phyloP scores from a whole-genome alignment of 2,329 filamentous ascomycete species.

The Pleurostoma richardsiae region DNA sequence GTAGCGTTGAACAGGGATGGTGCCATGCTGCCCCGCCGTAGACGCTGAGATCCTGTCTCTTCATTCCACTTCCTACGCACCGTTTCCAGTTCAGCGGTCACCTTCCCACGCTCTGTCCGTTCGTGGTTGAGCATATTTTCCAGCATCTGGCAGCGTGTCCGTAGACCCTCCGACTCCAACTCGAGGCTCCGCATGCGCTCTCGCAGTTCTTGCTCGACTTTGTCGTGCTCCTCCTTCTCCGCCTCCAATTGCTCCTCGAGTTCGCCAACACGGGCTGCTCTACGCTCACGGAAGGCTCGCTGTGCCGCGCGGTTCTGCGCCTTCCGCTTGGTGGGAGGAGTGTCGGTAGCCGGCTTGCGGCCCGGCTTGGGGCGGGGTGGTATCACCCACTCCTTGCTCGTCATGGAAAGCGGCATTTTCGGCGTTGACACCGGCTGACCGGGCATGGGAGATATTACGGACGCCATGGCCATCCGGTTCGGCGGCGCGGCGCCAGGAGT shows the following conservation, averaged over 20 bases:
- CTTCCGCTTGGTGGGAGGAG: constrained; percentile 87
- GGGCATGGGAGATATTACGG: constrained; percentile 36
- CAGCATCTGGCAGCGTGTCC: constrained; percentile 54
- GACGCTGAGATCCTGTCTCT: too few relatives aligned
- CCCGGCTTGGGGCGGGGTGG: constrained; percentile 84
- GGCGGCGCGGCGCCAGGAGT: constrained; percentile 11
- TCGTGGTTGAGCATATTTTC: constrained; percentile 60
- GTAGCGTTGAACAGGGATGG: too few relatives aligned
- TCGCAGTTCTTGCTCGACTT: constrained; percentile 51
- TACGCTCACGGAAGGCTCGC: constrained; percentile 80
- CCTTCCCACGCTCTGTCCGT: constrained; percentile 35
- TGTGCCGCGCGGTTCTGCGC: constrained; percentile 92
- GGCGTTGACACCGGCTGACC: constrained; percentile 28
- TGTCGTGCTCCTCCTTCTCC: constrained; percentile 51
- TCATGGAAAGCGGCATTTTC: constrained; percentile 53
- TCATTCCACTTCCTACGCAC: background rate
- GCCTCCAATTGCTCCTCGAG: constrained; percentile 63
- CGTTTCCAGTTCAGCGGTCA: constrained; percentile 4
- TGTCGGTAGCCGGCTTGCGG: constrained; percentile 89
- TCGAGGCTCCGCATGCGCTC: constrained; percentile 57
- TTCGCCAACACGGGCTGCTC: constrained; percentile 78
- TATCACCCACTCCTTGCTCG: constrained; percentile 80
- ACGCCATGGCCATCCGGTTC: constrained; percentile 43
- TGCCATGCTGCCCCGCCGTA: too few relatives aligned
- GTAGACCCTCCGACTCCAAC: constrained; percentile 61